A percentile compares a stretch with the other conserved stretches of the same genome.
phyloP scores from a whole-genome alignment of 805 yeast species.

The Saitoella complicata region DNA sequence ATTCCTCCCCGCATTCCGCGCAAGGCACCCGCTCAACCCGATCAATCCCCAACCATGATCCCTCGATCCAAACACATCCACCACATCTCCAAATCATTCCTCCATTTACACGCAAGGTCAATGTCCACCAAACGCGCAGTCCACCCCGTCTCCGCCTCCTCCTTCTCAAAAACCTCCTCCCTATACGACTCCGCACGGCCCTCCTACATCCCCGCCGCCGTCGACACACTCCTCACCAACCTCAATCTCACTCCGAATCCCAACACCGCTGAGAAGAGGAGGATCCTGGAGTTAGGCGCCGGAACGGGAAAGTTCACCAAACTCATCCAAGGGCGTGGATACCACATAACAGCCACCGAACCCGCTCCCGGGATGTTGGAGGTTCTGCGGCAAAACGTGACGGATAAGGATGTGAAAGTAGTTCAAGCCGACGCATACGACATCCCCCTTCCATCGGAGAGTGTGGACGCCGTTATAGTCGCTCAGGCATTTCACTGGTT shows the following conservation, averaged over 20 bases:
- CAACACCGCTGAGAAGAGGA: background rate
- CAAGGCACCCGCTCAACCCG: too few relatives aligned
- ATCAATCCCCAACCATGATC: too few relatives aligned
- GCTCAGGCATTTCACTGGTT: constrained; percentile 61
- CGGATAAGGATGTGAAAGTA: constrained; percentile 28
- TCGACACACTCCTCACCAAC: constrained; percentile 27
- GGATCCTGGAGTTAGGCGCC: constrained; percentile 33
- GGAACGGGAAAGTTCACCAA: constrained; percentile 52
- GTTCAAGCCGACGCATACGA: constrained; percentile 29
- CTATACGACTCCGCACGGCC: constrained; percentile 40
- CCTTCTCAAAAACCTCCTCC: constrained; percentile 37
- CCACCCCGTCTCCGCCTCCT: constrained; percentile 27
- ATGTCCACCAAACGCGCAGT: constrained; percentile 6
- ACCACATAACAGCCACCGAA: constrained; percentile 33
- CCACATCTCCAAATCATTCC: too few relatives aligned
- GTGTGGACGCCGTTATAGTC: constrained; percentile 34
- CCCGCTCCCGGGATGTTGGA: constrained; percentile 43
- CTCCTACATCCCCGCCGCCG: constrained; percentile 28
- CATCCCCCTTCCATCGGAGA: constrained; percentile 29
- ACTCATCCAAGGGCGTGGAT: constrained; percentile 26
- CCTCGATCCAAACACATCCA: too few relatives aligned
- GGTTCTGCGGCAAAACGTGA: constrained; percentile 31
- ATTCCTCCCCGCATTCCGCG: too few relatives aligned
- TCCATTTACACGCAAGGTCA: background rate
- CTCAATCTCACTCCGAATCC: constrained; percentile 18